These are phyloP conservation scores for Aspergillus tanneri DNA, from an alignment of 2,329 filamentous ascomycete species.

Conservation along the genomic window DNA sequence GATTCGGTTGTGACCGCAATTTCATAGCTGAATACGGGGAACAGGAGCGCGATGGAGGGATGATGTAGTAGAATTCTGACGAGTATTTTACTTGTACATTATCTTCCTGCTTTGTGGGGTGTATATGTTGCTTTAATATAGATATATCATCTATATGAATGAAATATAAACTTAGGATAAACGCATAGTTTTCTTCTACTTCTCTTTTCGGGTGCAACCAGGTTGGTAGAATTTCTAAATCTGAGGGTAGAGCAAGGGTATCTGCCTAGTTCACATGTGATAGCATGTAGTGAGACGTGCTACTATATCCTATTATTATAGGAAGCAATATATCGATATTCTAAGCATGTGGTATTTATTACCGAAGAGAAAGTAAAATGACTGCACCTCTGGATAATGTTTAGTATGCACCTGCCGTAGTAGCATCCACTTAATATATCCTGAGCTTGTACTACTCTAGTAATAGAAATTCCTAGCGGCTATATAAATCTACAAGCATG, in stretches of 20 bases:
- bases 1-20: neutral
- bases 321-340: no score
- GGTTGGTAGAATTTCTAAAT: neutral
- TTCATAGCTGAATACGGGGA: neutral
- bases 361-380: no score
- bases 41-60: neutral
- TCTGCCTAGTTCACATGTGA: neutral
- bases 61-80: neutral
- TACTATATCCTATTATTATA: no score
- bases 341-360: no score
- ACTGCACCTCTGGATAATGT: no score
- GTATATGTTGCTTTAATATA: neutral
- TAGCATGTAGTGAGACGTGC: neutral
- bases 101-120: neutral
- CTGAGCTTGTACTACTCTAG: no score
- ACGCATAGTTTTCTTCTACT: neutral
- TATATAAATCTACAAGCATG: no score
- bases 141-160: neutral
- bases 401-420: no score
- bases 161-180: neutral
- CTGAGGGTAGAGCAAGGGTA: neutral
- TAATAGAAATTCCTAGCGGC: no score
- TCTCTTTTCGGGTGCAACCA: neutral
- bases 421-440: no score
- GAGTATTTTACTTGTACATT: neutral